Evolutionary conservation across 2,329 filamentous ascomycete species (phyloP), one percentile per base, ranked within the genome.

Genomic region (Cladosporium phlei): DNA sequence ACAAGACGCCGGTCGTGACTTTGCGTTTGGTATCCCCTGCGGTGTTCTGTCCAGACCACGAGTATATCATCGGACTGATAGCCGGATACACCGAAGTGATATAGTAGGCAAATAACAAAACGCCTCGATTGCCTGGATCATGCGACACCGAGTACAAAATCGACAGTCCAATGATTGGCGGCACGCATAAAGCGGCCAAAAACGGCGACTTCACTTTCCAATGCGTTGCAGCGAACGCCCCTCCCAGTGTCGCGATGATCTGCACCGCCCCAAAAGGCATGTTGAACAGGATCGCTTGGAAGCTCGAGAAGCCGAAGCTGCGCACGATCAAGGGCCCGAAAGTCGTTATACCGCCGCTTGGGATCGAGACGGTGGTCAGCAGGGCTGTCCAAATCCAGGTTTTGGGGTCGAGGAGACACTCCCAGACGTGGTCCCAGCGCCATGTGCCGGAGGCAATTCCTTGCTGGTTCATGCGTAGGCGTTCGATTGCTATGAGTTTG

Each of bases 1-100:
- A 82, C 1, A 86, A 68, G 5, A 83, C 70, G 10, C 75, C 80
- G 0, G 80, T 84, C 0, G 77, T 82, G 8, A 77, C 75, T 57
- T 85, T 85, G 52, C 79, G 78, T 64, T 86, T 86, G 0, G 82
- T 86, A 57, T 86, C 81, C 1, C 83, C 82, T 0, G 77, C 82
- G 0, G 82, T 82, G 52, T 83, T 83, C 50, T 79, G 77, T 2
- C 76, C 70, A 2, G 76, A 77, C 78, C 78, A 82, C 17, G 34
- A 39, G 52, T 79, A 82, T 30, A 82, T 76, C 22, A 82, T 63
- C 0, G 78, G 80, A 3, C 80, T 73, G 49, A 79, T 79, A 5
- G 73, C 80, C 0, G 78, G 77, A 42, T 82, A 81, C 6, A 80
- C 72, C 0, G 76, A 80, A 30, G 80, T 77, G 42, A 80, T 66